These are phyloP conservation scores for Solanum acaule DNA, from an alignment of 257 asterid species.

Conservation along the genomic window DNA sequence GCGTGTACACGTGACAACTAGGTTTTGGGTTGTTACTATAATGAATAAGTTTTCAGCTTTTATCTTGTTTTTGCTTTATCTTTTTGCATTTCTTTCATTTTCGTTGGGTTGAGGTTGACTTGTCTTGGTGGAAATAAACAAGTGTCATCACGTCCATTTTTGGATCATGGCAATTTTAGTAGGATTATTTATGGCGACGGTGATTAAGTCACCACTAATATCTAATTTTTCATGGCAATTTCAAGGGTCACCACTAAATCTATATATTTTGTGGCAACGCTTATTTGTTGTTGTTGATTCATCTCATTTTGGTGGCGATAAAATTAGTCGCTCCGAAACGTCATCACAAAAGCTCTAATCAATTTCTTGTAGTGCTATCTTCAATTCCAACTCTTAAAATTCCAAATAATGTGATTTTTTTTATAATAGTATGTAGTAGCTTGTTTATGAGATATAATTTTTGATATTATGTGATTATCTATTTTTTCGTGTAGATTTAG, in stretches of 20 bases:
- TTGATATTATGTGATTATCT: background rate
- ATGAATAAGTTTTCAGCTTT: too few relatives aligned
- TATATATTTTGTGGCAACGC: background rate
- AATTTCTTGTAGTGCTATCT: background rate
- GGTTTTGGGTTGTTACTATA: background rate
- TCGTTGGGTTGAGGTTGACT: too few relatives aligned
- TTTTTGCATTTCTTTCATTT: too few relatives aligned
- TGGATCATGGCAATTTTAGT: too few relatives aligned
- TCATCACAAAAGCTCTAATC: background rate
- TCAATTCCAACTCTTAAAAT: background rate
- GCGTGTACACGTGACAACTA: background rate
- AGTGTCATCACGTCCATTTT: too few relatives aligned
- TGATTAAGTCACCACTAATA: too few relatives aligned
- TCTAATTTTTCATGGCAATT: background rate
- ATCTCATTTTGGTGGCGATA: background rate
- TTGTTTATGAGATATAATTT: too few relatives aligned
- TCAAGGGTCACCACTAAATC: background rate
- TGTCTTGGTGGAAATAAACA: too few relatives aligned
- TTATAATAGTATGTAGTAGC: background rate
- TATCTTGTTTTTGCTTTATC: background rate
- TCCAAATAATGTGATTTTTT: background rate
- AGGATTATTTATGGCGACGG: too few relatives aligned
- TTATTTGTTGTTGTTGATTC: background rate
- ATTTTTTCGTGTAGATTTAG: too few relatives aligned
- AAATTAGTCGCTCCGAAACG: background rate